phyloP scores from a whole-genome alignment of 176 grass and related monocot species.

The Ensete glaucum region DNA sequence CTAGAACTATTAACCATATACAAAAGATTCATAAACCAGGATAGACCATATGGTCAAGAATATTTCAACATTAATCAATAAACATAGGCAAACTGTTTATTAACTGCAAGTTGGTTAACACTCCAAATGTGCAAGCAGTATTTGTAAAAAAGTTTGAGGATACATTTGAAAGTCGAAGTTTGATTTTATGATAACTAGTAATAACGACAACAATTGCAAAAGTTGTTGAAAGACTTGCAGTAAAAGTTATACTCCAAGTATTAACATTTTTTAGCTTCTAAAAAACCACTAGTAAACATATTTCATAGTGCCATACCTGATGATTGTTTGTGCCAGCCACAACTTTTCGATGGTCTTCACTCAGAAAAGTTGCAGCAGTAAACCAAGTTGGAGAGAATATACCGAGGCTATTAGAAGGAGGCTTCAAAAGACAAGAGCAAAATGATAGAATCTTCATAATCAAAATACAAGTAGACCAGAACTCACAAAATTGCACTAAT shows the following conservation, averaged over 20 bases:
- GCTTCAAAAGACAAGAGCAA: constrained; percentile 37
- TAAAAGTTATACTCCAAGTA: not conserved
- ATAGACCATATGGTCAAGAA: constrained; percentile 37
- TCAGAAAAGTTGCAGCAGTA: constrained; percentile 82
- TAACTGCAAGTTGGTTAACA: not conserved
- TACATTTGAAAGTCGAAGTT: too few species aligned
- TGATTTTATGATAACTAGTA: too few species aligned
- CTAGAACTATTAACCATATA: constrained; percentile 22
- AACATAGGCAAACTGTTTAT: not conserved
- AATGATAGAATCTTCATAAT: constrained; percentile 21
- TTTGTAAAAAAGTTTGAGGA: not conserved
- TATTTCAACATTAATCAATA: not conserved
- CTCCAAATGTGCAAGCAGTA: not conserved
- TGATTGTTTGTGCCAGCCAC: constrained; percentile 67
- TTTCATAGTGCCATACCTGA: constrained; percentile 40
- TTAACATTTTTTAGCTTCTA: not conserved
- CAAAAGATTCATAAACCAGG: constrained; percentile 59
- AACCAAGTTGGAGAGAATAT: constrained; percentile 71
- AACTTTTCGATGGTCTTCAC: constrained; percentile 94
- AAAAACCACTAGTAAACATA: not conserved
- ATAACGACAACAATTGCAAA: too few species aligned
- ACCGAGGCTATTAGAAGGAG: constrained; percentile 61
- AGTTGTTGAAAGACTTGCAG: too few species aligned
- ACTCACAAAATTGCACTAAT: constrained; percentile 2
- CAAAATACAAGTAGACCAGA: not conserved